Base-by-base conservation (phyloP, 768 basidiomycete species). In the Serendipita indica region DNA sequence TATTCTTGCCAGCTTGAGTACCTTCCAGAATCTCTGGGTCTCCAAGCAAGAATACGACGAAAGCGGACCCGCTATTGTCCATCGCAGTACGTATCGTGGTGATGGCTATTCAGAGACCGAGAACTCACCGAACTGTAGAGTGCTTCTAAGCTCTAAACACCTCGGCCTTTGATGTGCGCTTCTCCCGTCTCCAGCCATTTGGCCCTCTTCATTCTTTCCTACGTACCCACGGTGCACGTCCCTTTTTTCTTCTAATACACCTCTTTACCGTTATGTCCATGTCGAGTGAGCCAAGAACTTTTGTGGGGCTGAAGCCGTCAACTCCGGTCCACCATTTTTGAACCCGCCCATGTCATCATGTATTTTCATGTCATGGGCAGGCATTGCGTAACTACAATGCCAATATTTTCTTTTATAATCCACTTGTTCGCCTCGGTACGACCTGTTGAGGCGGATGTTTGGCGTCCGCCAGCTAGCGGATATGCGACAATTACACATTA, bases 11-110 rank as follows among this genome's bases (percentile, higher is more conserved):
- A 91, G 89, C 32, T 79, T 96, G 54, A 85, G 81, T 68, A 93
- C 91, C 65, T 94, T 94, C 91, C 91, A 94, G 76, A 92, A 91
- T 70, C 74, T 93, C 73, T 96, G 92, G 90, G 85, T 85, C 73
- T 83, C 84, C 60, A 89, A 89, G 73, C 86, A 89, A 67, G 90
- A 92, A 74, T 92, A 91, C 73, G 89, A 91, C 69, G 89, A 88
- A 70, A 79, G 77, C 59, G 84, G 85, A 45, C 84, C 85, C 62
- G 81, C 78, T 60, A 86, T 87, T 62, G 83, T 86, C 64, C 85
- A 86, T 66, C 84, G 84, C 76, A 85, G 66, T 66, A 60, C 59
- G 61, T 62, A 35, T 6, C 27, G 18, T 43, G 27, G 7, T n/a
- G 18, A 43, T 7, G 27, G n/a, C 10, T 10, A 43, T 5, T 6